Percentiles rank a stretch among this genome's conserved stretches.
phyloP scores from a whole-genome alignment of 2,329 filamentous ascomycete genomes.

The Trichoderma arundinaceum region DNA sequence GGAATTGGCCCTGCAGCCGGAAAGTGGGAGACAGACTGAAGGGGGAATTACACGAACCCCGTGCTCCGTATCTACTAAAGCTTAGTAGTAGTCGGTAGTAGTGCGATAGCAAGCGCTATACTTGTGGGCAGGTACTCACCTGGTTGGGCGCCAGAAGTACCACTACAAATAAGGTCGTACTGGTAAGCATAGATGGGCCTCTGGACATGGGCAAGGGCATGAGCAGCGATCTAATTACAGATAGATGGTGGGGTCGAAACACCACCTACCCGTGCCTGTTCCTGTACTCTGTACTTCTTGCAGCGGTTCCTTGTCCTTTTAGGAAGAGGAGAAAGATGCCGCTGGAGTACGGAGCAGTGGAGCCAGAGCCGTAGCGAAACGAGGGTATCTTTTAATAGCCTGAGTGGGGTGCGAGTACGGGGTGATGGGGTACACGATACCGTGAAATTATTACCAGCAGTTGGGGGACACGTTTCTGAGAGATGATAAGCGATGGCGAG shows the following conservation, averaged over 20 bases:
- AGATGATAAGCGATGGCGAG: conserved; percentile 27
- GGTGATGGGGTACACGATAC: background rate
- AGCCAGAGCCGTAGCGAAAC: conserved; percentile 5
- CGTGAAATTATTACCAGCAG: conserved; percentile 5
- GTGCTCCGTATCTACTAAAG: background rate
- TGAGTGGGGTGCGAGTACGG: conserved; percentile 9
- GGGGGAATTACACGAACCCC: background rate
- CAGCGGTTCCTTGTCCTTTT: background rate
- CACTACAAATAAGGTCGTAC: conserved; percentile 18
- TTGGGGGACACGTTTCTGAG: conserved; percentile 24
- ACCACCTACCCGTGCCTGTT: background rate
- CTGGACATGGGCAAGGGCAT: conserved; percentile 14
- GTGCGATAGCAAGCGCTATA: background rate
- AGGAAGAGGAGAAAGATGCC: too few species aligned
- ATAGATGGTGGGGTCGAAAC: conserved; percentile 25
- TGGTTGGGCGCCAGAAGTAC: background rate
- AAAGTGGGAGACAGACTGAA: background rate
- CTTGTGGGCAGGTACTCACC: too few species aligned
- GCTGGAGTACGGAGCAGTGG: background rate
- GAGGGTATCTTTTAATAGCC: conserved; percentile 8
- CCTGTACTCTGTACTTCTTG: conserved; percentile 14
- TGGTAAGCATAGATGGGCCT: background rate
- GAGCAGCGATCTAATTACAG: conserved; percentile 21
- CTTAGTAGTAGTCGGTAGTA: background rate
- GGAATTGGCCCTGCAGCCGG: background rate